Base-by-base conservation (phyloP, 768 basidiomycete genomes). In the Tylopilus vinaceipallidus region DNA sequence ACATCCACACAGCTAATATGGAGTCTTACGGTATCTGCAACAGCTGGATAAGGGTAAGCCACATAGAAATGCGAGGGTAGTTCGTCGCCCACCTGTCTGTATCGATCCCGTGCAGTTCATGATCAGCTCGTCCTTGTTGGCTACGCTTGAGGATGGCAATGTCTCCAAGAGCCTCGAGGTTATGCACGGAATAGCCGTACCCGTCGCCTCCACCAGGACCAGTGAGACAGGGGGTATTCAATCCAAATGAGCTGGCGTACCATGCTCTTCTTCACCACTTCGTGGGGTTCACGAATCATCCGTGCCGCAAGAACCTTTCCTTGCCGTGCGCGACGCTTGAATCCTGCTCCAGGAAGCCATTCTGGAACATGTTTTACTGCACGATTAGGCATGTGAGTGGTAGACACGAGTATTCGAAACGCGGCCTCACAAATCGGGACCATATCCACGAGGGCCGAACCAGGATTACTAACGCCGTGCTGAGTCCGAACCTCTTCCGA, bases 161-260 rank as follows among this genome's bases (percentile, higher is more conserved):
- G 42, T 23, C 17, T 43, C 47, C 26, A 56, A 20, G 19, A 41
- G 24, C 20, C 54, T 45, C 14, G 47, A 49, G 4, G 73, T 75
- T 43, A 77, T 74, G 2, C 73, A 77, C 5, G 72, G 57, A 12
- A 61, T 36, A 67, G 24, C 64, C 0, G 47, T 56, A 6, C 69
- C 69, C 6, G 60, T 50, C 13, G 58, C 65, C 72, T 75, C 12
- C 32, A 17, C 8, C 35, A 19, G 11, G 22, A 33, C 12, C 34
- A 37, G 19, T 11, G 3, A 29, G 46, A 12, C 14, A 9, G 19
- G 16, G 9, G 24, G 38, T 19, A 42, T 13, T 19, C 9, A 4
- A n/a, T 38, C 22, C 22, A 24, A 8, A 12, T 13, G 24, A n/a
- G n/a, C 9, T 29, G 36, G 22, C 35, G 4, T 38, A 52, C 49